Conservation (phyloP, 2,329 filamentous ascomycete genomes). For the Phyllosticta citribraziliensis region DNA sequence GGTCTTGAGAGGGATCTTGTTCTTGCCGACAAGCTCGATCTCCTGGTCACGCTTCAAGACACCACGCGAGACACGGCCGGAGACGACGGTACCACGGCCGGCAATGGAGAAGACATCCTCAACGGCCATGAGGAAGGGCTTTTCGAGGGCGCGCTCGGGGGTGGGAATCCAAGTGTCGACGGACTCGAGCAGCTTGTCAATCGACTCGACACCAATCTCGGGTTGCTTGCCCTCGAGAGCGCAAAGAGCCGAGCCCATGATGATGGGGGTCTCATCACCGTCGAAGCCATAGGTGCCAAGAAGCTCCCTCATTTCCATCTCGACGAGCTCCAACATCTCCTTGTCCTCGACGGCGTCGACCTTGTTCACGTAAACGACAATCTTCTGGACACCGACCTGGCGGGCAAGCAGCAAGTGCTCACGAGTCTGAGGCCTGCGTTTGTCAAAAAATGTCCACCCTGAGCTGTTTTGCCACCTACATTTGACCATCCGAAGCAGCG, state of each 20-base stretch:
- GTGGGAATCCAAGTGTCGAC: slow-evolving; percentile 97
- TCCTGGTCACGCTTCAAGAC: slow-evolving; percentile 86
- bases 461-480: slow-evolving; percentile 42
- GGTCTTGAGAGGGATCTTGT: slow-evolving; percentile 76
- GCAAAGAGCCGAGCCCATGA: slow-evolving; percentile 94
- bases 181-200: slow-evolving; percentile 81
- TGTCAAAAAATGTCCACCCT: background rate
- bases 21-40: slow-evolving; percentile 89
- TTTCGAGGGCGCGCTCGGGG: slow-evolving; percentile 85
- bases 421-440: slow-evolving; percentile 76
- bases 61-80: slow-evolving; percentile 95
- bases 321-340: slow-evolving; percentile 99
- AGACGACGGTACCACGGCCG: slow-evolving; percentile 92
- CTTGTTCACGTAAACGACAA: slow-evolving; percentile 99
- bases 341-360: slow-evolving; percentile 93
- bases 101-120: slow-evolving; percentile 55
- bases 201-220: slow-evolving; percentile 79
- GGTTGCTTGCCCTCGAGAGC: slow-evolving; percentile 77
- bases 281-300: slow-evolving; percentile 90
- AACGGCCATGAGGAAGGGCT: slow-evolving; percentile 98
- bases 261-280: slow-evolving; percentile 92
- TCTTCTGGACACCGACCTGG: slow-evolving; percentile 95
- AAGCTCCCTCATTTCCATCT: slow-evolving; percentile 99
- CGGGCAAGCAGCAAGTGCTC: slow-evolving; percentile 96
- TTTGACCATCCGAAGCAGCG: slow-evolving; percentile 95